Base-by-base conservation (phyloP, 75 land plant species). In the Pseudotsuga menziesii region DNA sequence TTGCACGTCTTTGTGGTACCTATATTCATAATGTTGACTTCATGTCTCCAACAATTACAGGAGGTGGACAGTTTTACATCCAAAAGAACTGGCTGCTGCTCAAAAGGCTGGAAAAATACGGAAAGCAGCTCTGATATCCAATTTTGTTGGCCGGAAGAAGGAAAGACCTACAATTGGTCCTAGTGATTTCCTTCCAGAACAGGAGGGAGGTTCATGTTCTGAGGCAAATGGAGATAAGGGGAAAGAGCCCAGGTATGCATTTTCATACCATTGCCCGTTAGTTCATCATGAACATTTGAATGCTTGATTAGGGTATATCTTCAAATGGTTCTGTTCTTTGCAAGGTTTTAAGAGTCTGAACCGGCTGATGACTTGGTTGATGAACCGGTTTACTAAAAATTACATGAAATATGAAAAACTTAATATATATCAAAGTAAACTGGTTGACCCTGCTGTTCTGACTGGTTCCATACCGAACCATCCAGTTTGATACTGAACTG, bases 81-180 rank as follows among this genome's bases (percentile, higher is more conserved):
- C 94, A 35, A 74, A 93, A 79, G 88, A 89, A 77, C 83, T 82
- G 36, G 81, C 82, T 63, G 56, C 75, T 70, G 84, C 86, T 70
- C 89, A 90, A 80, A 92, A 78, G 70, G 91, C 82, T 41, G 75
- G 82, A 74, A 82, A 80, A 64, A 84, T 93, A 19, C 85, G 85
- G 77, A 87, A 79, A 69, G 78, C 82, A 75, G 92, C 89, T 63
- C 82, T 95, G n/a, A 75, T 89, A 52, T 74, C 85, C 14, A 95
- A 94, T 67, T 97, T 97, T 86, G 93, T 89, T 9, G 93, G 89
- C 63, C 78, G 99, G 54, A 89, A 91, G 74, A 80, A 83, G 19
- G 96, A 95, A 66, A 83, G 96, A 36, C 96, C 99, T 59, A 64
- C 76, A 15, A 85, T 97, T 78, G 88, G 90, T 44, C 89, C 93